Conservation (phyloP, 305 asterid genomes). For the Fraxinus paxiana region DNA sequence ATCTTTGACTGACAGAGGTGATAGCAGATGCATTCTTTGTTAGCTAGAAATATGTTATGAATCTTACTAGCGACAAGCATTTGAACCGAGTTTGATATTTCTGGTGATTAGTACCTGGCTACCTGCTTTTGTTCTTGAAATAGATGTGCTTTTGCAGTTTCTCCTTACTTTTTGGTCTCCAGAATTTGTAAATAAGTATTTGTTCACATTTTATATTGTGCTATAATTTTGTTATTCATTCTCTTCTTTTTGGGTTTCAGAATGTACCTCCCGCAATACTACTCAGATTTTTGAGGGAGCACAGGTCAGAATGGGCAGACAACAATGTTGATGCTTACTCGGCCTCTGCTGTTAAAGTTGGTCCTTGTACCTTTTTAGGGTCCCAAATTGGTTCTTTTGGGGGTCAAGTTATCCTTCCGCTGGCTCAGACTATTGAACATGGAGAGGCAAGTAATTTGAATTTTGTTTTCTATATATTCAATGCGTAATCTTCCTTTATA, state of each 20-base stretch:
- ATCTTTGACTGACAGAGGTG: background rate
- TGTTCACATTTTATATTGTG: background rate
- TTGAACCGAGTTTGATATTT: background rate
- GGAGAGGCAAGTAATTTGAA: slow-evolving; percentile 67
- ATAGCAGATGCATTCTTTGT: background rate
- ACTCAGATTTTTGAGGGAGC: slow-evolving; percentile 77
- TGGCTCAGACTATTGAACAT: slow-evolving; percentile 83
- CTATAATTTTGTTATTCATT: slow-evolving; percentile 8
- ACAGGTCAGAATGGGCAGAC: slow-evolving; percentile 95
- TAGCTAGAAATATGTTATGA: background rate
- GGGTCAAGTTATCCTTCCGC: slow-evolving; percentile 86
- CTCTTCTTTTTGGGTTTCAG: slow-evolving; percentile 31
- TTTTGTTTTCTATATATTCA: background rate
- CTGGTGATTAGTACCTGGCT: background rate
- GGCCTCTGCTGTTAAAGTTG: slow-evolving; percentile 58
- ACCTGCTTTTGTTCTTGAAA: background rate
- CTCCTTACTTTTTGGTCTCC: background rate
- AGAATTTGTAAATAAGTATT: background rate
- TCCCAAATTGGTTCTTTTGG: slow-evolving; percentile 66
- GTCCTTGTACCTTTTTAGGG: slow-evolving; percentile 38
- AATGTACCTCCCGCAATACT: slow-evolving; percentile 86
- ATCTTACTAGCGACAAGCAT: background rate
- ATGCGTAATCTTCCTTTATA: background rate
- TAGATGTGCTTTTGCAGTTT: background rate
- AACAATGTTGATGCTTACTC: slow-evolving; percentile 71